Evolutionary conservation across 257 asterid species (phyloP), one percentile per base, ranked within the genome.

Genomic region (Catharanthus roseus): DNA sequence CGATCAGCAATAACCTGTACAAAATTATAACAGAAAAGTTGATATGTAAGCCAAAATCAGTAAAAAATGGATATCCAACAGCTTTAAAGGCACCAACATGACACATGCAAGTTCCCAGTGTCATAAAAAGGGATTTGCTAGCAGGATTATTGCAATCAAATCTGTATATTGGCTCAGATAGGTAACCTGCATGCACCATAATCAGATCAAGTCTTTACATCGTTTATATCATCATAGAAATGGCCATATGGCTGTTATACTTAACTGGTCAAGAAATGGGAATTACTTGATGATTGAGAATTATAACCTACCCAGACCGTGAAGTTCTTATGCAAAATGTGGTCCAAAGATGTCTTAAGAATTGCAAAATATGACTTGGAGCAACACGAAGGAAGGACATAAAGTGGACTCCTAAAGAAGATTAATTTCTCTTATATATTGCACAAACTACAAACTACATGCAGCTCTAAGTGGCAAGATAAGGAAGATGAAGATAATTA

Each of bases 1-100:
- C 81, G 81, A 68, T 90, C 95, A 66, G 96, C 98, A 82, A 89
- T 75, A 65, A 90, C 95, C 90, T 85, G 84, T 67, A 77, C 39
- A 73, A 34, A 49, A 67, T 16, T 50, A 57, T 2, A 53, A 50
- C 29, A 28, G 41, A 19, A 47, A 41, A 57, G n/a, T 7, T 42
- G 13, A 36, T 33, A 38, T 34, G 26, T 10, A 61, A 49, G 70
- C 45, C 29, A 34, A 62, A 34, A 34, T 15, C 38, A 34, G 29
- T 47, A 62, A 7, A 62, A 61, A 33, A n/a, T n/a, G 65, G 33
- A 61, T 23, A 61, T 61, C 11, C 9, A 56, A 56, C 38, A 62
- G 21, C 8, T 62, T 34, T 33, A 18, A 62, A 16, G 33, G 67
- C 29, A 31, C 4, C 42, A 9, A 31, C 41, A 60, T 0, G 31